Conservation (phyloP, 1,284 basidiomycete genomes). For the Rhodotorula sp. region DNA sequence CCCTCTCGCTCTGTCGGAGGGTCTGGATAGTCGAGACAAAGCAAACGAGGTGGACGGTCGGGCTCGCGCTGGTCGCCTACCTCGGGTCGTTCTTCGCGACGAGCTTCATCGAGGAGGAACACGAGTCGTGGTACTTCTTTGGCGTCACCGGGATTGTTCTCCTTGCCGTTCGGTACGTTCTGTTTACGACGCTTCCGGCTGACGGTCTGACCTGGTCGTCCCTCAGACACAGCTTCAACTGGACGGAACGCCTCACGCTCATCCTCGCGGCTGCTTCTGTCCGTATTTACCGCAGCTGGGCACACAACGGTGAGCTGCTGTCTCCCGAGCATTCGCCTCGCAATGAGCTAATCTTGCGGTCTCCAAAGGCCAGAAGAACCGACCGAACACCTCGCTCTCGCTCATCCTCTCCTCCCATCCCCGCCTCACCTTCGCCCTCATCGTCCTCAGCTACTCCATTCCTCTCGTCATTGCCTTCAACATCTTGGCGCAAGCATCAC, state of each 20-base stretch:
- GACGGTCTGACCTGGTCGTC: not conserved
- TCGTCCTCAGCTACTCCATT: not conserved
- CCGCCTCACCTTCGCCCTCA: not conserved
- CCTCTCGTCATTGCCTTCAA: not conserved
- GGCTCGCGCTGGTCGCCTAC: constrained; percentile 7
- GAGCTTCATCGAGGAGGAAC: constrained; percentile 43
- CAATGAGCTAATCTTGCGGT: too few species aligned
- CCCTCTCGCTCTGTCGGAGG: not conserved
- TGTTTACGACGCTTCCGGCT: not conserved
- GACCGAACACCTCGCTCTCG: constrained; percentile 20
- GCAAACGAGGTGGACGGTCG: not conserved
- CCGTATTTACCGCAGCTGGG: constrained; percentile 35
- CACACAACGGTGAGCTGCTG: constrained; percentile 30
- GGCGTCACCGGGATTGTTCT: constrained; percentile 10
- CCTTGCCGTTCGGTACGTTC: not conserved
- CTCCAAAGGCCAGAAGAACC: constrained; percentile 29
- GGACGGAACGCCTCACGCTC: constrained; percentile 1
- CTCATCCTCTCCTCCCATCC: not conserved
- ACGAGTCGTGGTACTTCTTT: constrained; percentile 39
- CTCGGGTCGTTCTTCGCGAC: constrained; percentile 34
- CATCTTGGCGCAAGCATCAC: constrained; percentile 1
- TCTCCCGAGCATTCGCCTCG: too few species aligned
- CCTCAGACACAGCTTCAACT: not conserved
- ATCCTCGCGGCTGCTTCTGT: constrained; percentile 6
- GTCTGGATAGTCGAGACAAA: not conserved